Percentiles rank a stretch among this genome's conserved stretches.
These are phyloP conservation scores for Aureobasidium namibiae DNA, from an alignment of 2,329 filamentous ascomycete genomes.

Conservation along the genomic window DNA sequence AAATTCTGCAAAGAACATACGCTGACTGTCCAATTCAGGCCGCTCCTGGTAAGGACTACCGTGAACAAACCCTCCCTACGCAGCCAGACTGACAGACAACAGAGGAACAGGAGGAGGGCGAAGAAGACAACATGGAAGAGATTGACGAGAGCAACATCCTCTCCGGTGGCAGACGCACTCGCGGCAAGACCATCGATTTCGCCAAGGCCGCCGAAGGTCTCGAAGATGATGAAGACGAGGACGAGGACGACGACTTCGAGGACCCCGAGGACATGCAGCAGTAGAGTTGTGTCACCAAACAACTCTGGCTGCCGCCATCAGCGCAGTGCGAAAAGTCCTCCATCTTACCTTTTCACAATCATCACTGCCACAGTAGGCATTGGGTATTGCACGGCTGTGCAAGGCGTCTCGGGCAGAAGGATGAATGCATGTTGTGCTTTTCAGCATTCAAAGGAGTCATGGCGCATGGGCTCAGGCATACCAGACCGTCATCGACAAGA, in stretches of 20 bases:
- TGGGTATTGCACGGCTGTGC: constrained; percentile 2
- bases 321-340: constrained; percentile 2
- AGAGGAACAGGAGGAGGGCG: constrained; percentile 56
- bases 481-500: not conserved
- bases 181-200: constrained; percentile 87
- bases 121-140: constrained; percentile 77
- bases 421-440: constrained; percentile 6
- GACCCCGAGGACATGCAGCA: constrained; percentile 63
- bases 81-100: not conserved
- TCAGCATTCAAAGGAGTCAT: constrained; percentile 7
- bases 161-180: constrained; percentile 68
- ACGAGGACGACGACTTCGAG: constrained; percentile 64
- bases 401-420: constrained; percentile 7
- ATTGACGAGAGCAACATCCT: constrained; percentile 90
- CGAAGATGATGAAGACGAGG: constrained; percentile 64
- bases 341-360: not conserved
- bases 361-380: constrained; percentile 1
- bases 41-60: constrained; percentile 9
- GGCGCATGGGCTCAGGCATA: not conserved
- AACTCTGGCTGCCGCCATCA: not conserved
- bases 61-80: not conserved
- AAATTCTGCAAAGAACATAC: constrained; percentile 7
- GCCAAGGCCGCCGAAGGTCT: constrained; percentile 79
- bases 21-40: constrained; percentile 1
- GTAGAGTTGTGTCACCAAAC: constrained; percentile 1